Evolutionary conservation across 306 rosid genomes (phyloP).

Genomic region (Sindora glabra): DNA sequence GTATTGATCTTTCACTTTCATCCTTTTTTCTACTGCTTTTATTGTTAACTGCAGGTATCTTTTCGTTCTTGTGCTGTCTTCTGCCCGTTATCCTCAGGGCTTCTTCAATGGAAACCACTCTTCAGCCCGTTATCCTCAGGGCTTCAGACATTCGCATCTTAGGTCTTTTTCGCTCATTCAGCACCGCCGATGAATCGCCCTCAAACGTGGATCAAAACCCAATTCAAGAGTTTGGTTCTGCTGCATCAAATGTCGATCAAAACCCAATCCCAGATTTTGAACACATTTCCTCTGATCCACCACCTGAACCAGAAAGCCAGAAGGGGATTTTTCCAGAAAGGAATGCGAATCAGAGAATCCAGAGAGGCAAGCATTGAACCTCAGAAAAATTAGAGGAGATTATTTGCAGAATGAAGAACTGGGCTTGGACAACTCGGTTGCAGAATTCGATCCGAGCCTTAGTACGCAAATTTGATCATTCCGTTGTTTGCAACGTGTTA

Average conservation of each 20-base stretch:
- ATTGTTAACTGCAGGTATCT: too few relatives aligned
- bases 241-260: slow-evolving; percentile 11
- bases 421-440: slow-evolving; percentile 89
- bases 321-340: neutral
- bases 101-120: slow-evolving; percentile 30
- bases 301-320: neutral
- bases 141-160: slow-evolving; percentile 10
- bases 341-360: slow-evolving; percentile 9
- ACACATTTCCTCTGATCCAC: neutral
- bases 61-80: too few relatives aligned
- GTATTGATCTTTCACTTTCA: too few relatives aligned
- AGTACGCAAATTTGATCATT: slow-evolving; percentile 54
- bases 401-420: slow-evolving; percentile 68
- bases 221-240: neutral
- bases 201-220: slow-evolving; percentile 22
- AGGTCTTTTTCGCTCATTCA: slow-evolving; percentile 6
- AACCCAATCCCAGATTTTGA: neutral
- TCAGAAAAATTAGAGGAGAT: slow-evolving; percentile 44
- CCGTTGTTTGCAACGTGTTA: slow-evolving; percentile 65
- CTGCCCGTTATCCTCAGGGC: too few relatives aligned
- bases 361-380: slow-evolving; percentile 27
- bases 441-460: slow-evolving; percentile 69
- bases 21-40: too few relatives aligned
- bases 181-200: slow-evolving; percentile 22
- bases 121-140: slow-evolving; percentile 20